Base-by-base conservation (phyloP, 2,329 filamentous ascomycete species). In the Colletotrichum horii region DNA sequence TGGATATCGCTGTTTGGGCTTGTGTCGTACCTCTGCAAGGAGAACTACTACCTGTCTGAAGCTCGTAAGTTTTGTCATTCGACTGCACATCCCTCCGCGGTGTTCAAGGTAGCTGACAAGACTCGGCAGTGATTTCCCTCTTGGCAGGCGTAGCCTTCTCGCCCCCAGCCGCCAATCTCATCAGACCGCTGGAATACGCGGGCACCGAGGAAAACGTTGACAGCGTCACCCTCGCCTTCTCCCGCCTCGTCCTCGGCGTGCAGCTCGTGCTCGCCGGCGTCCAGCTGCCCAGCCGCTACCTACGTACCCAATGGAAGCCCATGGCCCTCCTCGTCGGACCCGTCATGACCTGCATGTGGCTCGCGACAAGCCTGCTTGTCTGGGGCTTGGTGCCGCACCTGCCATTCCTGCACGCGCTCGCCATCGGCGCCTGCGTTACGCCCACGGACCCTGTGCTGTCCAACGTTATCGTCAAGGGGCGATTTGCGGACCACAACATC, bases 1-100 rank as follows among this genome's bases (percentile, higher is more conserved):
- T 98, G 97, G 86, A 93, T 98, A 77, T 95, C 95, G 0, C 79
- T 97, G n/a, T 98, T 98, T 81, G 96, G 95, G 5, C 87, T 98
- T 58, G 95, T 98, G 1, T 98, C 95, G 1, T 98, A 96, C 82
- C 89, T 98, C 22, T 89, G 95, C 81, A 98, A 98, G 82, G 96
- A 98, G 85, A 94, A 92, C 74, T 96, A 95, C 82, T 98, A 98
- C 83, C 89, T 98, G 1, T 98, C 95, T 2, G 96, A 98, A 89
- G 95, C 96, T 69, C 87, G 95, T 96, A 87, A 83, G 94, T 91
- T 71, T 68, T 22, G 9, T 38, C 70, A 55, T 36, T 67, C 30
- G 66, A 14, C 36, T 60, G 43, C 43, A 52, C 43, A 52, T 52
- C 12, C 4, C n/a, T n/a, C 43, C 43, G 11, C 43, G 43, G 24